A percentile compares a stretch with the other conserved stretches of the same genome.
Evolutionary conservation across 306 rosid genomes (phyloP).

Genomic region (Benincasa hispida): DNA sequence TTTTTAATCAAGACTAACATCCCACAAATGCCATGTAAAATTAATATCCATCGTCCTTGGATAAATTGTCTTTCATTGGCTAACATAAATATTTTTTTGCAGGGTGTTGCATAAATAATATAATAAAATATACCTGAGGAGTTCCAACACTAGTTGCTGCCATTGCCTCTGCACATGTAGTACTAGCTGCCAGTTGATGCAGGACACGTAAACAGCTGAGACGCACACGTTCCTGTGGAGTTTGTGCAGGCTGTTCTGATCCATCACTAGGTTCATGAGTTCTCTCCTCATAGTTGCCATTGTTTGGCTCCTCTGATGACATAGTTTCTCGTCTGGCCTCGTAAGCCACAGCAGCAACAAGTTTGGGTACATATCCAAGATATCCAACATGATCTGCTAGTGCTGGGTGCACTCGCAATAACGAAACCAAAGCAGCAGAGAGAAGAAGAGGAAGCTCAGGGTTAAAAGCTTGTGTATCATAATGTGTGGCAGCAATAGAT

Average conservation of each 20-base stretch:
- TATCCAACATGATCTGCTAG: constrained; percentile 98
- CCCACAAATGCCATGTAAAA: not conserved
- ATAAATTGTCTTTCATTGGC: not conserved
- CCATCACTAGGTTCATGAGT: constrained; percentile 38
- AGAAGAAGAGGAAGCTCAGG: constrained; percentile 96
- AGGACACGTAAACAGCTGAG: constrained; percentile 94
- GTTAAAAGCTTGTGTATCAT: constrained; percentile 56
- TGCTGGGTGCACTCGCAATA: constrained; percentile 94
- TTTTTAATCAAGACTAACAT: not conserved
- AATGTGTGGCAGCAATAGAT: constrained; percentile 94
- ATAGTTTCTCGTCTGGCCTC: constrained; percentile 94
- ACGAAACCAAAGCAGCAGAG: constrained; percentile 92
- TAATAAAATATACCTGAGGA: constrained; percentile 61
- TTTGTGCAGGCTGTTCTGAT: constrained; percentile 56
- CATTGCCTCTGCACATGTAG: constrained; percentile 98
- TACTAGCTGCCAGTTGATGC: constrained; percentile 98
- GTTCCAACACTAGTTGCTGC: constrained; percentile 98
- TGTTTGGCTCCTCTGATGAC: constrained; percentile 60
- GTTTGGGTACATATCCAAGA: constrained; percentile 98
- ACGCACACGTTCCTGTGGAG: constrained; percentile 95
- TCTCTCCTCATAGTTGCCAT: constrained; percentile 39
- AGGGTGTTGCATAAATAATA: not conserved
- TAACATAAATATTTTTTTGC: not conserved
- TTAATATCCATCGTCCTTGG: not conserved
- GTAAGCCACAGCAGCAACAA: constrained; percentile 92